Base-by-base conservation (phyloP, 1,284 basidiomycete genomes). In the Rhodotorula mucilaginosa region DNA sequence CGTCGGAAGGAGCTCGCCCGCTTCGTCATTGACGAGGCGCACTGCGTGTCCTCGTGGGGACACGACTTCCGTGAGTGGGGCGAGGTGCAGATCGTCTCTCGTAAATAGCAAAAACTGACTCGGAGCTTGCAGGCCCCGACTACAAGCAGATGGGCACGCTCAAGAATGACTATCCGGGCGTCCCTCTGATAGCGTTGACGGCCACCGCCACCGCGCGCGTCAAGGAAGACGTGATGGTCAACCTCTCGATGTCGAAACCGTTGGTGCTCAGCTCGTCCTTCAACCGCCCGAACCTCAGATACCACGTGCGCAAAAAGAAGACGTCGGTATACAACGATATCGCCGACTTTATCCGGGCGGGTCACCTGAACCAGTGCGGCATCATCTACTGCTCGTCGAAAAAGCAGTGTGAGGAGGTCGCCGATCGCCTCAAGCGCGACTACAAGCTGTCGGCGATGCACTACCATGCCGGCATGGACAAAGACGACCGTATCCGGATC, bases 1-100 rank as follows among this genome's bases (percentile, higher is more conserved):
- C 76, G 81, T 2, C 80, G 83, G 19, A 83, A 85, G 5, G 82
- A 86, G 69, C 81, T 99, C 46, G 93, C 93, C 8, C 86, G 96
- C 39, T 97, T 99, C 79, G 93, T 97, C 0, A 86, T 98, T 66
- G 97, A 99, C 79, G 96, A 99, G 79, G 96, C 94, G 2, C 97
- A 99, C 80, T 94, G 93, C 80, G 91, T 98, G 51, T 84, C 83
- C 71, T 83, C 88, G 23, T 93, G 90, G 91, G 92, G 92, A 8
- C 87, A 91, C 77, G 88, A 91, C 78, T 94, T 94, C 78, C 87
- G 92, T 52, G 86, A 86, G 56, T 65, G 59, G n/a, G 34, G 34
- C 34, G 34, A 34, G 34, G 34, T 34, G 34, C 34, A 34, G 34
- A 34, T 34, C 34, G 34, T 34, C 5, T 29, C 23, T 13, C 31